Base-by-base conservation (phyloP, 2,329 filamentous ascomycete genomes). In the Mariannaea sp. region DNA sequence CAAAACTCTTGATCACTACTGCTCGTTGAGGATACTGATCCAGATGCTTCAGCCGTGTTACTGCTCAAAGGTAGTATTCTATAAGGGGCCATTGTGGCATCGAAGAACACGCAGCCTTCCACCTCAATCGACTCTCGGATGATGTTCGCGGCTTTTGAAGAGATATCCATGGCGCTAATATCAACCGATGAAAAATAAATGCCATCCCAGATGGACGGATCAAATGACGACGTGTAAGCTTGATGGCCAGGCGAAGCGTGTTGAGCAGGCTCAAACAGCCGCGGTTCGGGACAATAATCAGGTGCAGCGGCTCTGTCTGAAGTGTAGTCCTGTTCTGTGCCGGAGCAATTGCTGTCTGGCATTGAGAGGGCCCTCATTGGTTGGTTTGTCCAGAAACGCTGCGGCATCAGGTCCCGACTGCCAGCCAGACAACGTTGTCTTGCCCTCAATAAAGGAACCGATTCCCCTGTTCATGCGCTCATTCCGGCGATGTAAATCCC, bases 111-210 rank as follows among this genome's bases (percentile, higher is more conserved):
- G n/a, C 67, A 68, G 1, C 75, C 75, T 13, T 75, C 73, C 0
- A 73, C 68, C 12, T 74, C 72, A 4, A 79, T 63, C 0, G 74
- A 72, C 24, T 77, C 67, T 1, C 73, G 62, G 7, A 80, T 68
- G 2, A 79, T 67, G 17, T 71, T 71, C 10, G 77, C 73, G 8
- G 77, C 78, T 17, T 73, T 75, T 0, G 72, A 71, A 41, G 78
- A 77, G 2, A 77, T 38, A 8, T 9, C 13, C 6, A 9, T n/a
- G 6, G 22, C 16, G 7, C 22, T 16, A 13, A 10, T n/a, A n/a
- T n/a, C n/a, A n/a, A n/a, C n/a, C n/a, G n/a, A n/a, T n/a, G n/a
- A n/a, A n/a, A n/a, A n/a, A n/a, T n/a, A n/a, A n/a, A n/a, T n/a
- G n/a, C n/a, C n/a, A n/a, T n/a, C n/a, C n/a, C n/a, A n/a, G n/a